These are phyloP conservation scores for Pseudocercospora cruenta DNA, from an alignment of 2,329 filamentous ascomycete species.

Conservation along the genomic window DNA sequence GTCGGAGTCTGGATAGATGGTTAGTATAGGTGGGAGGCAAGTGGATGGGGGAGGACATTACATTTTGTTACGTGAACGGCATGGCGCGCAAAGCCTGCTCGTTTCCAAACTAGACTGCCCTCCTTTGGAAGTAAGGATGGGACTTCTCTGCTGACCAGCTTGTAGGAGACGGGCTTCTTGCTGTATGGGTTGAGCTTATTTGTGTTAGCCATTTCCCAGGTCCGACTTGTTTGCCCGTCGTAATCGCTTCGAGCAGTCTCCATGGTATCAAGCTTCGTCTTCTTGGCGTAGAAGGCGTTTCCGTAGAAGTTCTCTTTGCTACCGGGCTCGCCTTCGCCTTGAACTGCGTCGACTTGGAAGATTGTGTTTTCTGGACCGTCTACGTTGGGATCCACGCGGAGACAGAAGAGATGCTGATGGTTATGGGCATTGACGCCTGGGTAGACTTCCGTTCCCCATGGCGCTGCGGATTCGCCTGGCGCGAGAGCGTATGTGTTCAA, in stretches of 20 bases:
- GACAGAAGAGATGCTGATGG: slow-evolving; percentile 92
- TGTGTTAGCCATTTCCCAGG: slow-evolving; percentile 89
- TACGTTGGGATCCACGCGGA: slow-evolving; percentile 84
- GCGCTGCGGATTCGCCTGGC: slow-evolving; percentile 76
- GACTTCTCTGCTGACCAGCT: slow-evolving; percentile 85
- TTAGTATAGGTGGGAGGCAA: neutral
- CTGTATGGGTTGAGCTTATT: slow-evolving; percentile 83
- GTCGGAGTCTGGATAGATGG: slow-evolving; percentile 64
- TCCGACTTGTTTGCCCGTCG: slow-evolving; percentile 74
- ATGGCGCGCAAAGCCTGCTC: slow-evolving; percentile 84
- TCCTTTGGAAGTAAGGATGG: slow-evolving; percentile 78
- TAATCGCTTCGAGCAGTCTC: slow-evolving; percentile 76
- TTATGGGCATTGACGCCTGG: slow-evolving; percentile 92
- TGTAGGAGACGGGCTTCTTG: slow-evolving; percentile 82
- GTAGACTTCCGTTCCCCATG: slow-evolving; percentile 91
- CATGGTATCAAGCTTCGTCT: slow-evolving; percentile 75
- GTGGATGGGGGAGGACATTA: slow-evolving; percentile 50
- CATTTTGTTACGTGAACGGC: slow-evolving; percentile 88
- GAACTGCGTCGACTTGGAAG: slow-evolving; percentile 77
- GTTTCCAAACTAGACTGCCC: slow-evolving; percentile 82
- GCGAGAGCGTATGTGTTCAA: slow-evolving; percentile 87
- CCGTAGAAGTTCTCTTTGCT: slow-evolving; percentile 84
- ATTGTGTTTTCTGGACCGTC: slow-evolving; percentile 85
- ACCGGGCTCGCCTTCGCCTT: slow-evolving; percentile 73
- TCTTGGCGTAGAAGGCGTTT: slow-evolving; percentile 85